Conservation (phyloP, 495 filamentous ascomycete species). For the Platismatia glauca region DNA sequence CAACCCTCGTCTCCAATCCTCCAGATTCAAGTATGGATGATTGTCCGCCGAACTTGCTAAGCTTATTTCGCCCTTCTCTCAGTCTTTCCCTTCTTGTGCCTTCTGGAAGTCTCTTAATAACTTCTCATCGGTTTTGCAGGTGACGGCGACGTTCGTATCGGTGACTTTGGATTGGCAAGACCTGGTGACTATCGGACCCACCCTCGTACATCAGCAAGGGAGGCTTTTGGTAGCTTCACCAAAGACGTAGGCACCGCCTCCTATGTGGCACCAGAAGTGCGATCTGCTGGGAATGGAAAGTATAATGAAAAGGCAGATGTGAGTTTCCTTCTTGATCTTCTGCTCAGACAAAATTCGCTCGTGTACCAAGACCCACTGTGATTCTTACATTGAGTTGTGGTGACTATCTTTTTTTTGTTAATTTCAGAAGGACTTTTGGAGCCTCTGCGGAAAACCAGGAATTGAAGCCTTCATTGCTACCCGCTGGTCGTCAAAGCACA, state of each 20-base stretch:
- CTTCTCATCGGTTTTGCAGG: slow-evolving; percentile 25
- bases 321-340: background rate
- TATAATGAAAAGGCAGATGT: slow-evolving; percentile 88
- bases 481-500: background rate
- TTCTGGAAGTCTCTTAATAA: background rate
- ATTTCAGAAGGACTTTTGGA: background rate
- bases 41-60: background rate
- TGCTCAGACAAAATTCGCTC: background rate
- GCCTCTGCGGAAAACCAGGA: background rate
- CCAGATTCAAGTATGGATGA: background rate
- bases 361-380: too few relatives aligned
- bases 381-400: background rate
- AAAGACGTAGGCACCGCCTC: slow-evolving; percentile 89
- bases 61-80: background rate
- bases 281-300: slow-evolving; percentile 55
- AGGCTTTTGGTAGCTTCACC: slow-evolving; percentile 55
- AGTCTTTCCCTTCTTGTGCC: too few relatives aligned
- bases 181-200: slow-evolving; percentile 57
- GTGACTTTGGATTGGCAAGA: slow-evolving; percentile 92
- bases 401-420: background rate
- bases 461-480: background rate
- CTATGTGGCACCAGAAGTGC: slow-evolving; percentile 90
- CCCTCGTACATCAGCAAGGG: slow-evolving; percentile 25
- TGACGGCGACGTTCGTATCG: slow-evolving; percentile 82
- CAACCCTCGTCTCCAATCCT: background rate